These are phyloP conservation scores for Iodosphaeria phyllophila DNA, from an alignment of 2,329 filamentous ascomycete genomes.

Conservation along the genomic window DNA sequence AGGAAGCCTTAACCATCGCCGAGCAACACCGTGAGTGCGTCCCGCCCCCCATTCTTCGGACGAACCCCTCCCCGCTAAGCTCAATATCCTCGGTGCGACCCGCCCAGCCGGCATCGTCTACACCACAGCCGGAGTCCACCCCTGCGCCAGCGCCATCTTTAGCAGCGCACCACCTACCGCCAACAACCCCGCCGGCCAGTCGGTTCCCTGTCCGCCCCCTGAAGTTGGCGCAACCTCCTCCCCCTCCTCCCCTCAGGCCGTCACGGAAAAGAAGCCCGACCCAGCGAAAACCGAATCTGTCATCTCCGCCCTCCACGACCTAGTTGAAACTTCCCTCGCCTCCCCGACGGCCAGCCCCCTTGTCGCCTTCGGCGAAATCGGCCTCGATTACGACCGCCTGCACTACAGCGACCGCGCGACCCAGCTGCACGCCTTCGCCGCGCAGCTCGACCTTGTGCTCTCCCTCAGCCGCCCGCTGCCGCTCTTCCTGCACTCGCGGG, in stretches of 20 bases:
- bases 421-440: conserved; percentile 71
- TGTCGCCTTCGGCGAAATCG: conserved; percentile 85
- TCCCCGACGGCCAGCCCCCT: conserved; percentile 22
- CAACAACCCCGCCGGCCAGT: conserved; percentile 24
- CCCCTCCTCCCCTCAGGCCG: too few relatives aligned
- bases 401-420: conserved; percentile 61
- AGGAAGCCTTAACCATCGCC: conserved; percentile 56
- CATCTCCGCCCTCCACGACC: conserved; percentile 39
- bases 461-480: conserved; percentile 55
- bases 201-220: conserved; percentile 28
- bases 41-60: background rate
- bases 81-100: conserved; percentile 1
- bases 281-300: conserved; percentile 23
- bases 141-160: conserved; percentile 71
- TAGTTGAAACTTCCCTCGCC: conserved; percentile 37
- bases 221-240: too few relatives aligned
- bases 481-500: conserved; percentile 81
- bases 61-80: background rate
- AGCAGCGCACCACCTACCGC: too few relatives aligned
- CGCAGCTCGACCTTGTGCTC: conserved; percentile 63
- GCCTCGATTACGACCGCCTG: conserved; percentile 87
- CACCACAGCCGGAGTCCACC: conserved; percentile 84
- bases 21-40: conserved; percentile 47
- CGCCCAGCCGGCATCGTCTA: conserved; percentile 58
- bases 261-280: conserved; percentile 28